Conservation (phyloP, 148 eudicot genomes). For the Cornus controversa region DNA sequence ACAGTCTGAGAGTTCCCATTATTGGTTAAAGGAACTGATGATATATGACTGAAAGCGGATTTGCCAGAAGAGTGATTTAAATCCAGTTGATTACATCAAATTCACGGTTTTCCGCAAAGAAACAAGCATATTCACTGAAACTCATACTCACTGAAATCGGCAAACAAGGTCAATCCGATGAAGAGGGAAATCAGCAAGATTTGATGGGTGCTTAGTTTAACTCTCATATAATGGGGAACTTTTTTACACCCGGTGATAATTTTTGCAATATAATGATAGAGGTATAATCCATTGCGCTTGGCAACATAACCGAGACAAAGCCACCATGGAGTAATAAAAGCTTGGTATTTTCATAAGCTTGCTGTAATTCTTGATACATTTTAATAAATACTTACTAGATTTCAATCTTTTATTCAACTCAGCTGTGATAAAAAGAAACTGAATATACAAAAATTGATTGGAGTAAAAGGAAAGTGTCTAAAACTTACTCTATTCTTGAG, state of each 20-base stretch:
- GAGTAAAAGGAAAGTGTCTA: too few species aligned
- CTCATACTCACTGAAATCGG: background rate
- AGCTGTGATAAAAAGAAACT: background rate
- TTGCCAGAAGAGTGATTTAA: background rate
- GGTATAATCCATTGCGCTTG: background rate
- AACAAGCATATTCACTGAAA: background rate
- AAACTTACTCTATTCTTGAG: too few species aligned
- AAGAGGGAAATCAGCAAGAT: background rate
- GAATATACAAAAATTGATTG: background rate
- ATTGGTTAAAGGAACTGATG: background rate
- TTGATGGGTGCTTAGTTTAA: background rate
- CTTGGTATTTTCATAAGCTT: background rate
- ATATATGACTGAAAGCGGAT: background rate
- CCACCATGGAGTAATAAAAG: background rate
- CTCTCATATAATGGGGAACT: background rate
- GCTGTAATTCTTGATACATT: background rate
- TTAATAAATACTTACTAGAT: background rate
- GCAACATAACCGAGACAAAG: background rate
- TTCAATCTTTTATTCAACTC: too few species aligned
- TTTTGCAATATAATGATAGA: background rate
- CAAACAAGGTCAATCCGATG: background rate
- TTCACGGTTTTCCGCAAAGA: background rate
- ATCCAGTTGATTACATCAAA: background rate
- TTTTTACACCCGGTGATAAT: background rate
- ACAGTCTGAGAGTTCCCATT: background rate